A percentile compares a stretch with the other conserved stretches of the same genome.
These are phyloP conservation scores for Cucurbitaria berberidis DNA, from an alignment of 2,329 filamentous ascomycete genomes.

Conservation along the genomic window DNA sequence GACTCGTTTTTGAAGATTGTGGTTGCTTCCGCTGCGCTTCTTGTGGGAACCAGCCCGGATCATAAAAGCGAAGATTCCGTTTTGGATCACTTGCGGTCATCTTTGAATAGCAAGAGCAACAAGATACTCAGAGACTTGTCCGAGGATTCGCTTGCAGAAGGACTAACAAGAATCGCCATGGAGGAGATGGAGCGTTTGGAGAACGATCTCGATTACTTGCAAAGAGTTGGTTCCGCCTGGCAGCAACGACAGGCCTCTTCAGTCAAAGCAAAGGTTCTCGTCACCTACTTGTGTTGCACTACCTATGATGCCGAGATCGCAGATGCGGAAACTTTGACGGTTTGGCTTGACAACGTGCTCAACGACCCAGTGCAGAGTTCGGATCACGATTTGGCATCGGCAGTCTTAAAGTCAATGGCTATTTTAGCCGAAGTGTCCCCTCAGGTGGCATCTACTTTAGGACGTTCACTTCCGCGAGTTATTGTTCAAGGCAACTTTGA, in stretches of 20 bases:
- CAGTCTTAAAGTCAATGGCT: slow-evolving; percentile 81
- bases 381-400: slow-evolving; percentile 75
- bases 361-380: slow-evolving; percentile 82
- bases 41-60: slow-evolving; percentile 66
- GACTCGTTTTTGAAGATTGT: slow-evolving; percentile 87
- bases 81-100: slow-evolving; percentile 67
- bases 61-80: slow-evolving; percentile 67
- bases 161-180: slow-evolving; percentile 73
- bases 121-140: slow-evolving; percentile 24
- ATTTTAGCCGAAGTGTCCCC: slow-evolving; percentile 78
- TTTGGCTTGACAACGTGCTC: slow-evolving; percentile 85
- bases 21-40: slow-evolving; percentile 75
- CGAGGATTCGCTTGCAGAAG: slow-evolving; percentile 52
- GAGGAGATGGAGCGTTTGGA: slow-evolving; percentile 89
- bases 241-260: slow-evolving; percentile 87
- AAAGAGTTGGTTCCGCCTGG: slow-evolving; percentile 76
- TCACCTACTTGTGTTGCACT: slow-evolving; percentile 84
- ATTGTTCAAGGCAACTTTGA: slow-evolving; percentile 83
- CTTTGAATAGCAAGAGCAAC: slow-evolving; percentile 22
- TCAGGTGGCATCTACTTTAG: slow-evolving; percentile 74
- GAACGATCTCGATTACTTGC: slow-evolving; percentile 86
- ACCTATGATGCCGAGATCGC: slow-evolving; percentile 81
- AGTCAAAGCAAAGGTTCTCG: slow-evolving; percentile 81
- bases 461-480: slow-evolving; percentile 80
- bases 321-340: slow-evolving; percentile 77